These are phyloP conservation scores for Danielia reshetovae DNA, from an alignment of 805 yeast species.

Conservation along the genomic window DNA sequence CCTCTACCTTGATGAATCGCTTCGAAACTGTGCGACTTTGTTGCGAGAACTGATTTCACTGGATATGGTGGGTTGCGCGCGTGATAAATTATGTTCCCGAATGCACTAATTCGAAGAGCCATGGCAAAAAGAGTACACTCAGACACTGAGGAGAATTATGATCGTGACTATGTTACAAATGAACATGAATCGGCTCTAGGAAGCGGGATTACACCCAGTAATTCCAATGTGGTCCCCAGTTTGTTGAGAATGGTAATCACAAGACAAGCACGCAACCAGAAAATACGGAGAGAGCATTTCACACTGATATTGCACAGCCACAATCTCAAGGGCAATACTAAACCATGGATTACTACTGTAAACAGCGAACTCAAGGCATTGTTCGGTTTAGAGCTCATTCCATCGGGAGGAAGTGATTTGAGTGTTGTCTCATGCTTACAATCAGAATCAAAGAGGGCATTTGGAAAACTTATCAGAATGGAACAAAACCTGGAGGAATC, in stretches of 20 bases:
- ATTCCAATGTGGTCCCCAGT: conserved; percentile 3
- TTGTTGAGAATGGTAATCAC: conserved; percentile 11
- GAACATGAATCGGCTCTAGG: background rate
- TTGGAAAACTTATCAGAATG: conserved; percentile 24
- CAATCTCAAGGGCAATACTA: conserved; percentile 17
- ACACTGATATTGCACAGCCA: conserved; percentile 9
- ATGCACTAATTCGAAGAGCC: background rate
- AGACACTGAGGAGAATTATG: background rate
- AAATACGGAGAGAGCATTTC: conserved; percentile 12
- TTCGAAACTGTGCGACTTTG: background rate
- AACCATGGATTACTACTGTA: conserved; percentile 18
- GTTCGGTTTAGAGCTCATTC: conserved; percentile 25
- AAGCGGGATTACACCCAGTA: background rate
- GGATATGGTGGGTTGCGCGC: background rate
- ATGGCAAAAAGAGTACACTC: conserved; percentile 1
- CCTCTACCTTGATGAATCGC: background rate
- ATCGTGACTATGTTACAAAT: background rate
- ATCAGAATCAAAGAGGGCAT: conserved; percentile 16
- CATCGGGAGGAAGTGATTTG: conserved; percentile 13
- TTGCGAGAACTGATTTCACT: background rate
- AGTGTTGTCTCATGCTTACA: conserved; percentile 21
- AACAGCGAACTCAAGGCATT: conserved; percentile 17
- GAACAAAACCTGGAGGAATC: conserved; percentile 1
- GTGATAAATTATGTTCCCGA: background rate
- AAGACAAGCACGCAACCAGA: conserved; percentile 9